Percentiles rank a stretch among this genome's conserved stretches.
Evolutionary conservation across 306 rosid genomes (phyloP).

Genomic region (Dalbergia cochinchinensis): DNA sequence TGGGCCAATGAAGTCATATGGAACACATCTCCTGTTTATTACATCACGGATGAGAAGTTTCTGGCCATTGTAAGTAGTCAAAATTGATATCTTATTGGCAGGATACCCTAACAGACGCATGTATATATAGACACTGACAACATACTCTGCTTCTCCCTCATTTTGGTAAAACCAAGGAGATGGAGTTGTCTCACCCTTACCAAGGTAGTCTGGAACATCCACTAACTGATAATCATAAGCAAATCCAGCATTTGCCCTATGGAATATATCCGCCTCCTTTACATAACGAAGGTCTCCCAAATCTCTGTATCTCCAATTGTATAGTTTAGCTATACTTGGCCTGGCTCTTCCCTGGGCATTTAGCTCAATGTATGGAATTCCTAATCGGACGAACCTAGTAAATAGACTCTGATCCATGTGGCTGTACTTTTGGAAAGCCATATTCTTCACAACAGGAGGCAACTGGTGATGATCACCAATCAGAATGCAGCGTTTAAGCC

Average conservation of each 20-base stretch:
- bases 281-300: constrained; percentile 93
- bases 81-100: constrained; percentile 94
- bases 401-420: constrained; percentile 99
- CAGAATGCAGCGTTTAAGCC: constrained; percentile 96
- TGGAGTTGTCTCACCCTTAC: constrained; percentile 92
- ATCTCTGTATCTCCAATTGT: constrained; percentile 96
- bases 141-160: constrained; percentile 95
- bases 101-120: constrained; percentile 96
- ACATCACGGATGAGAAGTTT: constrained; percentile 98
- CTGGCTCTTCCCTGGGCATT: constrained; percentile 99
- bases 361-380: constrained; percentile 97
- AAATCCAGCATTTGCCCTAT: constrained; percentile 92
- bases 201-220: constrained; percentile 94
- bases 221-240: constrained; percentile 94
- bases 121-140: constrained; percentile 94
- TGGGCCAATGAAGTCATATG: constrained; percentile 91
- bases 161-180: constrained; percentile 99
- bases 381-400: constrained; percentile 96
- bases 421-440: constrained; percentile 99
- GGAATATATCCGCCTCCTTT: constrained; percentile 68
- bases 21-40: constrained; percentile 85
- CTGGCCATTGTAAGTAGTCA: constrained; percentile 99
- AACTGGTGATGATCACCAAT: constrained; percentile 99
- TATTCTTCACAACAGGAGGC: constrained; percentile 99
- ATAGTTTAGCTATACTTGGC: constrained; percentile 92